phyloP scores from a whole-genome alignment of 257 asterid genomes.

The Cynanchum wilfordii region DNA sequence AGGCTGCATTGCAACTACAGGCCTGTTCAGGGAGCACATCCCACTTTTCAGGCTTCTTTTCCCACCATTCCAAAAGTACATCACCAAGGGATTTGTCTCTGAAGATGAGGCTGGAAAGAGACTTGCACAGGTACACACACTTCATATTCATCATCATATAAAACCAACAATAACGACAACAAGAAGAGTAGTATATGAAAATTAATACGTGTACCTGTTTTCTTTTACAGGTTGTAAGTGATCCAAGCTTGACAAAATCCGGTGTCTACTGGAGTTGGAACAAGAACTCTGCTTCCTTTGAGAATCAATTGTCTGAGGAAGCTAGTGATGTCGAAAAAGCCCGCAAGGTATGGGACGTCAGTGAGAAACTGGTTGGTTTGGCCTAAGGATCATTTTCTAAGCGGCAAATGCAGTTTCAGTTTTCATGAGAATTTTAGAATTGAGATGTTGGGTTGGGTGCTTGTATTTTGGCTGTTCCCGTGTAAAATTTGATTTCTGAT shows the following conservation, averaged over 20 bases:
- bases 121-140: constrained; percentile 68
- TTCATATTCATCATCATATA: too few relatives aligned
- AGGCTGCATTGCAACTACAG: constrained; percentile 87
- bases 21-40: constrained; percentile 78
- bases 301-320: constrained; percentile 76
- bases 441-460: background rate
- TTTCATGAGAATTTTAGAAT: constrained; percentile 5
- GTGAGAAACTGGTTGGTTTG: constrained; percentile 88
- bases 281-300: constrained; percentile 65
- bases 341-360: constrained; percentile 78
- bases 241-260: constrained; percentile 78
- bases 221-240: constrained; percentile 60
- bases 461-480: constrained; percentile 3
- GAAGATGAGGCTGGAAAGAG: constrained; percentile 84
- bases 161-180: too few relatives aligned
- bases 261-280: constrained; percentile 99
- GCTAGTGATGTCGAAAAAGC: constrained; percentile 89
- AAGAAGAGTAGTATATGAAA: too few relatives aligned
- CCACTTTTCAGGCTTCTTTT: constrained; percentile 82
- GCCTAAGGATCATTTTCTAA: constrained; percentile 26
- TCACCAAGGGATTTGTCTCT: constrained; percentile 90
- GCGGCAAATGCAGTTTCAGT: background rate
- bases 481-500: constrained; percentile 8
- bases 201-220: too few relatives aligned
- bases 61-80: constrained; percentile 90